These are phyloP conservation scores for Phialophora verrucosa DNA, from an alignment of 2,329 filamentous ascomycete genomes.

Conservation along the genomic window DNA sequence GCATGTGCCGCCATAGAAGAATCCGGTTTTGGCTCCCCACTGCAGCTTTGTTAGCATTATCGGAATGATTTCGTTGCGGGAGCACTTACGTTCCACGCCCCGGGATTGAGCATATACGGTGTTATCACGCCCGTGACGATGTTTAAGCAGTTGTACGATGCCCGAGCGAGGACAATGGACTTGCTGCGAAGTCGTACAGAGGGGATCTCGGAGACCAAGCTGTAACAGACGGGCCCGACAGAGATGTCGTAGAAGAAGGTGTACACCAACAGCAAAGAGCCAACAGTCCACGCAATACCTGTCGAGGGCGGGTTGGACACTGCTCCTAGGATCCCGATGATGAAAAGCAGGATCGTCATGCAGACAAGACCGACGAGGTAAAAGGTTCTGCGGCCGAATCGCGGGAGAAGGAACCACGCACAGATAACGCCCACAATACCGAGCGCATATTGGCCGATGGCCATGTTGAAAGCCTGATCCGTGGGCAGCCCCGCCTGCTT, in stretches of 20 bases:
- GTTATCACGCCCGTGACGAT: slow-evolving; percentile 42
- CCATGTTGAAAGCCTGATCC: slow-evolving; percentile 45
- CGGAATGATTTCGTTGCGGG: slow-evolving; percentile 45
- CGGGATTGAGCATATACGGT: slow-evolving; percentile 41
- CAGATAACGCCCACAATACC: slow-evolving; percentile 57
- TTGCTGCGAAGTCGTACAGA: slow-evolving; percentile 61
- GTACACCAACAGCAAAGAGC: slow-evolving; percentile 58
- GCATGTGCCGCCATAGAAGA: slow-evolving; percentile 79
- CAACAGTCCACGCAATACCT: slow-evolving; percentile 45
- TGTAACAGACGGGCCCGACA: slow-evolving; percentile 61
- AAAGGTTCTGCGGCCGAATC: slow-evolving; percentile 48
- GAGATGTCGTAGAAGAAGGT: slow-evolving; percentile 61
- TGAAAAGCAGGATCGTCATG: slow-evolving; percentile 40
- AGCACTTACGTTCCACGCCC: slow-evolving; percentile 45
- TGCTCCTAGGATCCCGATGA: slow-evolving; percentile 38
- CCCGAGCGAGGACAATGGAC: slow-evolving; percentile 60
- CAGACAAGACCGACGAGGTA: slow-evolving; percentile 44
- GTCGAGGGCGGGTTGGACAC: slow-evolving; percentile 38
- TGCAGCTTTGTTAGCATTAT: slow-evolving; percentile 44
- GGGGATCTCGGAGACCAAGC: slow-evolving; percentile 58
- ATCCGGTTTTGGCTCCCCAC: slow-evolving; percentile 12
- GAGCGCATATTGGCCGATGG: slow-evolving; percentile 67
- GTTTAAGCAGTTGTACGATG: slow-evolving; percentile 52
- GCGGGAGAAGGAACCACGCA: slow-evolving; percentile 54
- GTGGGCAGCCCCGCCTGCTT: slow-evolving; percentile 45